A percentile compares a stretch with the other conserved stretches of the same genome.
These are phyloP conservation scores for Phialemoniopsis sp. DNA, from an alignment of 2,329 filamentous ascomycete genomes.

Conservation along the genomic window DNA sequence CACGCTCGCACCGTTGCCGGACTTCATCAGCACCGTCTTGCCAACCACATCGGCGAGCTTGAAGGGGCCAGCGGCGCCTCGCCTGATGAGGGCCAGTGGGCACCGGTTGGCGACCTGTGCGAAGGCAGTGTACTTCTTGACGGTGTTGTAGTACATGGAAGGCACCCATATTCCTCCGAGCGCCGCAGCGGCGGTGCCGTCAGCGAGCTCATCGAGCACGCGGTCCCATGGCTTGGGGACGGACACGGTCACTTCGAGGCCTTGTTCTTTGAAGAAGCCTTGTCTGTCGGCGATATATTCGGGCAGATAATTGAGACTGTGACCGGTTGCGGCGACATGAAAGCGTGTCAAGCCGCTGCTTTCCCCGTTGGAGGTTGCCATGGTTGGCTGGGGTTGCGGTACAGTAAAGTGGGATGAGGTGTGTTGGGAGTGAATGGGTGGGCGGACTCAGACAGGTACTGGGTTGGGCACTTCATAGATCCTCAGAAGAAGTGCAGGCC, in stretches of 20 bases:
- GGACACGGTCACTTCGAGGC: slow-evolving; percentile 18
- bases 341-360: slow-evolving; percentile 4
- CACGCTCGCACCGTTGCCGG: slow-evolving; percentile 7
- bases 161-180: slow-evolving; percentile 10
- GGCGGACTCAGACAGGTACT: too few species aligned
- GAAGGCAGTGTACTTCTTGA: slow-evolving; percentile 6
- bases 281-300: slow-evolving; percentile 22
- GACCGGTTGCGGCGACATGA: slow-evolving; percentile 17
- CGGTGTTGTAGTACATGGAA: slow-evolving; percentile 7
- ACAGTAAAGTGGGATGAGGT: too few species aligned
- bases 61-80: neutral
- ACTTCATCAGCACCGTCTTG: slow-evolving; percentile 9
- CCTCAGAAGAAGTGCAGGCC: too few species aligned
- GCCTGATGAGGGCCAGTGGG: slow-evolving; percentile 5
- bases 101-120: slow-evolving; percentile 8
- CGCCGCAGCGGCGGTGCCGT: slow-evolving; percentile 11
- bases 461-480: too few species aligned
- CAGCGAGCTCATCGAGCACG: slow-evolving; percentile 15
- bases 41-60: slow-evolving; percentile 3
- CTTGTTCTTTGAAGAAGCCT: slow-evolving; percentile 22
- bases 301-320: slow-evolving; percentile 23
- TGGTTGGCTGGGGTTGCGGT: too few species aligned
- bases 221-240: slow-evolving; percentile 19
- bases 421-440: too few species aligned
- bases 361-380: too few species aligned